Conservation (phyloP, 2,329 filamentous ascomycete genomes). For the Penicillium brevicompactum region DNA sequence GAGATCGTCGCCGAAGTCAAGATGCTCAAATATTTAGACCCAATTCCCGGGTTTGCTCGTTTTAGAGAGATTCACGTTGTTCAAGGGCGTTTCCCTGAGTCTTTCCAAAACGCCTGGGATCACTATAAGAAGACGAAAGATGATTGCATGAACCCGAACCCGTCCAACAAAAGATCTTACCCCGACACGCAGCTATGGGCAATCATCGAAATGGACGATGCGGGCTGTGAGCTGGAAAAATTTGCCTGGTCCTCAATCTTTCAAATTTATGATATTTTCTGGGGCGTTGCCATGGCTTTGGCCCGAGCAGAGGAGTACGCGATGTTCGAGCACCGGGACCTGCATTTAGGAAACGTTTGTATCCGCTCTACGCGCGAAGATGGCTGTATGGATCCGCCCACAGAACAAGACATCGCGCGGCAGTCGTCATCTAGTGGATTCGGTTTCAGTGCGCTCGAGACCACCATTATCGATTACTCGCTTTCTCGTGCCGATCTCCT, state of each 20-base stretch:
- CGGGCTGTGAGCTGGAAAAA: slow-evolving; percentile 59
- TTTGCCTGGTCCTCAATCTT: slow-evolving; percentile 46
- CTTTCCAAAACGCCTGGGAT: slow-evolving; percentile 52
- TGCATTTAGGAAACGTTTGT: slow-evolving; percentile 69
- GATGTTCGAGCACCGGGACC: slow-evolving; percentile 66
- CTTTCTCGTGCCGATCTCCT: slow-evolving; percentile 61
- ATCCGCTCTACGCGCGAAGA: slow-evolving; percentile 45
- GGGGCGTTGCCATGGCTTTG: slow-evolving; percentile 64
- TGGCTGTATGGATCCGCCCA: slow-evolving; percentile 36
- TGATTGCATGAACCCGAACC: slow-evolving; percentile 58
- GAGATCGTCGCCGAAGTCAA: slow-evolving; percentile 54
- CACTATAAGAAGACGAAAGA: slow-evolving; percentile 44
- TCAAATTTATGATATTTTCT: slow-evolving; percentile 66
- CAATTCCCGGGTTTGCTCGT: slow-evolving; percentile 64
- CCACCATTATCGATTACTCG: slow-evolving; percentile 69
- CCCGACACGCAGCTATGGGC: slow-evolving; percentile 62
- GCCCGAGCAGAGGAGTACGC: slow-evolving; percentile 63
- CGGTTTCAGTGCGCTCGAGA: slow-evolving; percentile 58
- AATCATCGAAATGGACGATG: slow-evolving; percentile 67
- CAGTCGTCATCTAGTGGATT: slow-evolving; percentile 45
- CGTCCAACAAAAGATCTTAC: slow-evolving; percentile 56
- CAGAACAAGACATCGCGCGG: slow-evolving; percentile 32
- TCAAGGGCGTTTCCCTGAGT: slow-evolving; percentile 55
- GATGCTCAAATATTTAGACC: slow-evolving; percentile 60
- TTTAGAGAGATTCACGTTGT: slow-evolving; percentile 62